Conservation (phyloP, 148 eudicot species). For the Diospyros kaki region DNA sequence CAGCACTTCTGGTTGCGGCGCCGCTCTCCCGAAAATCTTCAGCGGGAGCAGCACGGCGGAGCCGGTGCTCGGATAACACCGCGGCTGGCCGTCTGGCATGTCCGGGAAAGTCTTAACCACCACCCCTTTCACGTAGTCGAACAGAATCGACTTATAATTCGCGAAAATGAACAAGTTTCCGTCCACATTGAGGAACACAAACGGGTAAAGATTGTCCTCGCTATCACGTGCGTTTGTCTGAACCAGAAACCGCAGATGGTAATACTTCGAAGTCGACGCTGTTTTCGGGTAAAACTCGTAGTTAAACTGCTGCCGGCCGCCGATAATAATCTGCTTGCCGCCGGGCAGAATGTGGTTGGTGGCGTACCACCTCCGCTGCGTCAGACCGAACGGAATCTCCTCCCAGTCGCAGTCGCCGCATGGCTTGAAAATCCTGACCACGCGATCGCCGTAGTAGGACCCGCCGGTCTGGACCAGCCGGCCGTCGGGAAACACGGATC, state of each 20-base stretch:
- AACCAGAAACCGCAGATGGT: constrained; percentile 35
- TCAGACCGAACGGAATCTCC: constrained; percentile 24
- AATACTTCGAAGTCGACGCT: not conserved
- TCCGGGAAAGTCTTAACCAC: constrained; percentile 52
- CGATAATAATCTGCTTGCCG: constrained; percentile 57
- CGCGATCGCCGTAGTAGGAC: constrained; percentile 53
- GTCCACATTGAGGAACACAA: constrained; percentile 56
- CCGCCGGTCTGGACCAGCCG: constrained; percentile 70
- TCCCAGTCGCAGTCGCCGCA: constrained; percentile 58
- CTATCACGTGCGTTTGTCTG: constrained; percentile 33
- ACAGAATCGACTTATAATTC: constrained; percentile 58
- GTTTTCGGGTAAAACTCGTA: constrained; percentile 67
- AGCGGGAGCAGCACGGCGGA: constrained; percentile 67
- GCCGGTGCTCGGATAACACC: constrained; percentile 69
- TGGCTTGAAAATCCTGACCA: constrained; percentile 43
- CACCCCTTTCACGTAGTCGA: constrained; percentile 36
- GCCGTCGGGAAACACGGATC: constrained; percentile 48
- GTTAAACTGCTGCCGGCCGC: constrained; percentile 51
- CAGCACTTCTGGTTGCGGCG: constrained; percentile 28
- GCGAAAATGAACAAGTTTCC: constrained; percentile 83
- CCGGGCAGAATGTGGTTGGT: constrained; percentile 61
- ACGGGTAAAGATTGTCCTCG: constrained; percentile 73
- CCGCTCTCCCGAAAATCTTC: constrained; percentile 13
- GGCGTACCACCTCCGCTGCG: constrained; percentile 46
- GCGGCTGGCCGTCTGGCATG: constrained; percentile 58